phyloP scores from a whole-genome alignment of 768 basidiomycete species.

The Termitomyces sp. region DNA sequence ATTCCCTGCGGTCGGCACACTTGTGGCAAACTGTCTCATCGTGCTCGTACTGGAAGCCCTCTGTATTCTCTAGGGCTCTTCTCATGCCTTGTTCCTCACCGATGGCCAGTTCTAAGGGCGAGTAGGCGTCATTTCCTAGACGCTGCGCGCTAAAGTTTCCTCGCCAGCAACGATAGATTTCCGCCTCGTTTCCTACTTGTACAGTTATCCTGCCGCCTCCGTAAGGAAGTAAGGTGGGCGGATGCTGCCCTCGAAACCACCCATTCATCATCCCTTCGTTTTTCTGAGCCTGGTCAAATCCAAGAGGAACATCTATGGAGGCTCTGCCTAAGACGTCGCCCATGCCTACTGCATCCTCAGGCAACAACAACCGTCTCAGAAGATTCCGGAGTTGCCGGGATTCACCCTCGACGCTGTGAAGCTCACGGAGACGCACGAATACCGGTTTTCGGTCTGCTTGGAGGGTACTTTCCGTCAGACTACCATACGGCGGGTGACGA shows the following conservation, averaged over 20 bases:
- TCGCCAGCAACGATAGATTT: slow-evolving; percentile 1
- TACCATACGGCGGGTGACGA: slow-evolving; percentile 17
- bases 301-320: slow-evolving; percentile 1
- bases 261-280: slow-evolving; percentile 12
- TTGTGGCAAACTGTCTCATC: neutral
- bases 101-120: neutral
- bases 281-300: neutral
- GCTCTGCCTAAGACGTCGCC: neutral
- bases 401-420: slow-evolving; percentile 30
- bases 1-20: neutral
- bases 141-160: neutral
- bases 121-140: slow-evolving; percentile 1
- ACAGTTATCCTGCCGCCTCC: neutral
- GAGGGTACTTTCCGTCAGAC: slow-evolving; percentile 18
- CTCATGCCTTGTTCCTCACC: neutral
- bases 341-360: neutral
- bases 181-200: neutral
- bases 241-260: slow-evolving; percentile 3
- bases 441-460: neutral
- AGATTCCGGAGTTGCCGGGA: neutral
- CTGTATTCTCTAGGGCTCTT: neutral
- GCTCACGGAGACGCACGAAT: slow-evolving; percentile 60
- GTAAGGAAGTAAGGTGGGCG: neutral
- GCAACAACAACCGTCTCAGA: neutral
- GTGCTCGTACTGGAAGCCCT: slow-evolving; percentile 5